A percentile compares a stretch with the other conserved stretches of the same genome.
Evolutionary conservation across 139 green algal species (phyloP).

Genomic region (Chlorella vulgaris): DNA sequence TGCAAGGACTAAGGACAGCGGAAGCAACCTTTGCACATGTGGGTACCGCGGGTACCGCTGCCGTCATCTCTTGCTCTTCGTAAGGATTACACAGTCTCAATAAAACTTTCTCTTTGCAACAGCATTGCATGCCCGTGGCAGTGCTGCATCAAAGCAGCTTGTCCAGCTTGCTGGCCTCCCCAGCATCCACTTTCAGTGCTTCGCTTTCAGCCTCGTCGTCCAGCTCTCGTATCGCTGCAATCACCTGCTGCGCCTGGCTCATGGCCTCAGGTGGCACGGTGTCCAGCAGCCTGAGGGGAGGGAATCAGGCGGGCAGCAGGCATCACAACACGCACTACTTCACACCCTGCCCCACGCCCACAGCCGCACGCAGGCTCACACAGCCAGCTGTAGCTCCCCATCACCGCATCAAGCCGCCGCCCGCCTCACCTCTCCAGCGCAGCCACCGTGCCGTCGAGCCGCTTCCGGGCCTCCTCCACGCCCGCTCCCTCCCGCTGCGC

Average conservation of each 20-base stretch:
- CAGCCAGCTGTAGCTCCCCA: neutral
- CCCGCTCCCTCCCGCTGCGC: neutral
- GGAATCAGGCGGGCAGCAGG: too few relatives aligned
- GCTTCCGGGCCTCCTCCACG: constrained; percentile 6
- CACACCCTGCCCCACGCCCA: too few relatives aligned
- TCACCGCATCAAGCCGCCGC: neutral
- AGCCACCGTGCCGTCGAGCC: constrained; percentile 28
- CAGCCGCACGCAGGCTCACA: neutral
- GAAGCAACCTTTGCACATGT: too few relatives aligned
- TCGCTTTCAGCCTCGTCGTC: constrained; percentile 26
- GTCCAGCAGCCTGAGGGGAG: neutral
- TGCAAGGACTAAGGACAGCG: too few relatives aligned
- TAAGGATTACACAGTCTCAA: too few relatives aligned
- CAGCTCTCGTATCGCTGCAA: neutral
- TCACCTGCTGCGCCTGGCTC: constrained; percentile 1
- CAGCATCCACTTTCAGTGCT: neutral
- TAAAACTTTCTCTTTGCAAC: too few relatives aligned
- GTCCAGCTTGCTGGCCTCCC: neutral
- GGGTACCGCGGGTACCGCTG: too few relatives aligned
- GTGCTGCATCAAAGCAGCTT: constrained; percentile 24
- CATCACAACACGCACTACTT: too few relatives aligned
- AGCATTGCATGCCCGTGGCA: too few relatives aligned
- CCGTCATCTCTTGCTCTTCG: too few relatives aligned
- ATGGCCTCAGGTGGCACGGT: constrained; percentile 8
- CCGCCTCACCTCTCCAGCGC: constrained; percentile 24